Evolutionary conservation across 1,284 basidiomycete species (phyloP), one percentile per base, ranked within the genome.

Genomic region (Abortiporus biennis): DNA sequence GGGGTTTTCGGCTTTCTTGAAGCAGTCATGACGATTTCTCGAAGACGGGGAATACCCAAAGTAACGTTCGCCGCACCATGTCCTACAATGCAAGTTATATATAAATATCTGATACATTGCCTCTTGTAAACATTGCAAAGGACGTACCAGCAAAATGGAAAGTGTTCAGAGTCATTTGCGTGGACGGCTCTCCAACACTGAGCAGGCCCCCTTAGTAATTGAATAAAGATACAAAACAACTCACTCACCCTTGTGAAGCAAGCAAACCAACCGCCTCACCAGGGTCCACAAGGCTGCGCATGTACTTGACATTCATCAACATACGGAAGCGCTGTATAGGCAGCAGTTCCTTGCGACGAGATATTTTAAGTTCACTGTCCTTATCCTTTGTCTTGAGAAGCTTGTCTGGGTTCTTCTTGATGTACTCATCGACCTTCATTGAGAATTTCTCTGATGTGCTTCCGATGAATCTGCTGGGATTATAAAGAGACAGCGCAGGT

Each of bases 11-110:
- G 96, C 55, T 94, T 90, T 54, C 84, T 81, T 4, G 96, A 95
- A 4, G 96, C 96, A 1, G 96, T 98, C 94, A 99, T 98, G 58
- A 99, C 92, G 56, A 99, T 98, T 68, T 99, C 96, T 64, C 95
- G 85, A 19, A 99, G 72, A 65, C 96, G 94, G 36, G 96, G 96
- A 54, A 99, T 99, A 78, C 96, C 96, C 37, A 99, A 78, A 2
- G 96, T 99, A 49, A 99, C 96, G 63, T 99, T 99, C 29, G 96
- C 95, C 45, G 96, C 95, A 67, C 96, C 96, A 64, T 99, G 96
- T 54, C 95, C 92, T 85, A 57, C n/a, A 44, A 29, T 43, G 45
- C 34, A 42, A 37, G n/a, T n/a, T n/a, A n/a, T n/a, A n/a, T n/a
- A n/a, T n/a, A n/a, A n/a, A n/a, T n/a, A n/a, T n/a, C n/a, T n/a